phyloP scores from a whole-genome alignment of 805 yeast species.

The Kurtzmaniella fragi region DNA sequence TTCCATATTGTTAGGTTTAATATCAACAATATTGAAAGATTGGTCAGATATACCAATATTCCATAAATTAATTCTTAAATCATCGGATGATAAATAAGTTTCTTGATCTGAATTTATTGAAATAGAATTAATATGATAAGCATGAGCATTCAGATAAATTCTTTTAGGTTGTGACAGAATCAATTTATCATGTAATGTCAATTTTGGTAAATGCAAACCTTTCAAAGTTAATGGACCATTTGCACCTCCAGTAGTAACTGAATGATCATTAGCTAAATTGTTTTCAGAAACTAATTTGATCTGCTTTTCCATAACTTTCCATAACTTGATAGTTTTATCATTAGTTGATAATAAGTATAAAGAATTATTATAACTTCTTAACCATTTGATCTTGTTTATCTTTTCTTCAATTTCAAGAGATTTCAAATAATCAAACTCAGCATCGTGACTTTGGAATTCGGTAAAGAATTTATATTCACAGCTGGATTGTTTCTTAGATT shows the following conservation, averaged over 20 bases:
- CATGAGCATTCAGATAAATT: constrained; percentile 93
- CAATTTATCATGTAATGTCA: constrained; percentile 91
- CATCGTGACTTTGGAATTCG: constrained; percentile 97
- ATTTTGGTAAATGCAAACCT: constrained; percentile 72
- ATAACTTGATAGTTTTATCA: constrained; percentile 96
- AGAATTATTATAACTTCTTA: constrained; percentile 82
- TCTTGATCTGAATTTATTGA: constrained; percentile 94
- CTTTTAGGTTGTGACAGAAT: constrained; percentile 92
- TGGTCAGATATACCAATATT: constrained; percentile 91
- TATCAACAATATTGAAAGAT: constrained; percentile 94
- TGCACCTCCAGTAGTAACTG: constrained; percentile 16
- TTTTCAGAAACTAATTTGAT: constrained; percentile 90
- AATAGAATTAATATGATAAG: constrained; percentile 95
- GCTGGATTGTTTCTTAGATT: constrained; percentile 49
- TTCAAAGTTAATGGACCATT: constrained; percentile 21
- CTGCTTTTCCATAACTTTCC: constrained; percentile 93
- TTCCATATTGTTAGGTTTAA: constrained; percentile 97
- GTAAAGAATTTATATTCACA: constrained; percentile 96
- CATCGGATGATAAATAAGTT: constrained; percentile 90
- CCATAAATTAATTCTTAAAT: constrained; percentile 93
- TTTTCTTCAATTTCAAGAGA: constrained; percentile 96
- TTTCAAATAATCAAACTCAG: constrained; percentile 95
- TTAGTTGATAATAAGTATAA: constrained; percentile 87
- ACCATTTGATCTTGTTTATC: constrained; percentile 96
- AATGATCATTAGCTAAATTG: constrained; percentile 50